phyloP scores from a whole-genome alignment of 192 early-diverging fungal species.

The Phycomyces blakesleeanus region DNA sequence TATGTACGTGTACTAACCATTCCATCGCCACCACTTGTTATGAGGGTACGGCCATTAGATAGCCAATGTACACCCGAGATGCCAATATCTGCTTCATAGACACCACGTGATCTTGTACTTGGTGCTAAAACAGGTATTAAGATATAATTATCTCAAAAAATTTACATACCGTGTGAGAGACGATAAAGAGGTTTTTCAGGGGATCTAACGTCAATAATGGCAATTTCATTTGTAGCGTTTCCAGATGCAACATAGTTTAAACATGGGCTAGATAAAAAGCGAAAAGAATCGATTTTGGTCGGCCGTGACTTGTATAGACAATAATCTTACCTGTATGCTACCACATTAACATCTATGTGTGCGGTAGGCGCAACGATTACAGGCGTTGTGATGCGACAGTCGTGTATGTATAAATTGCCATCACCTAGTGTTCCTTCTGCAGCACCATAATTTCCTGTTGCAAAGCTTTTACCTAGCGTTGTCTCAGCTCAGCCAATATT shows the following conservation, averaged over 20 bases:
- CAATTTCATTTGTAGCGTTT: slow-evolving; percentile 15
- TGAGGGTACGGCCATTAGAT: slow-evolving; percentile 7
- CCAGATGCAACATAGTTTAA: slow-evolving; percentile 21
- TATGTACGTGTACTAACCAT: neutral
- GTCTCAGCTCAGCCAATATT: neutral
- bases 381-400: neutral
- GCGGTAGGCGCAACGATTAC: neutral
- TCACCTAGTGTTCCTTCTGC: slow-evolving; percentile 9
- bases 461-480: slow-evolving; percentile 11
- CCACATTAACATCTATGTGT: slow-evolving; percentile 24
- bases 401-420: slow-evolving; percentile 15
- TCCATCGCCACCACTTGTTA: slow-evolving; percentile 24
- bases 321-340: slow-evolving; percentile 16
- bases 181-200: slow-evolving; percentile 5
- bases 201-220: slow-evolving; percentile 17
- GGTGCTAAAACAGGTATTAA: neutral
- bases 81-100: slow-evolving; percentile 18
- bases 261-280: slow-evolving; percentile 21
- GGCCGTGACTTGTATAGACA: neutral
- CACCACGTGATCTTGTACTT: neutral
- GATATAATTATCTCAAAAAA: neutral
- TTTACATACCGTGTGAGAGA: slow-evolving; percentile 9
- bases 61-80: slow-evolving; percentile 21
- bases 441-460: slow-evolving; percentile 18
- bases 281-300: neutral